phyloP scores from a whole-genome alignment of 1,284 basidiomycete genomes.

The Stereum hirsutum region DNA sequence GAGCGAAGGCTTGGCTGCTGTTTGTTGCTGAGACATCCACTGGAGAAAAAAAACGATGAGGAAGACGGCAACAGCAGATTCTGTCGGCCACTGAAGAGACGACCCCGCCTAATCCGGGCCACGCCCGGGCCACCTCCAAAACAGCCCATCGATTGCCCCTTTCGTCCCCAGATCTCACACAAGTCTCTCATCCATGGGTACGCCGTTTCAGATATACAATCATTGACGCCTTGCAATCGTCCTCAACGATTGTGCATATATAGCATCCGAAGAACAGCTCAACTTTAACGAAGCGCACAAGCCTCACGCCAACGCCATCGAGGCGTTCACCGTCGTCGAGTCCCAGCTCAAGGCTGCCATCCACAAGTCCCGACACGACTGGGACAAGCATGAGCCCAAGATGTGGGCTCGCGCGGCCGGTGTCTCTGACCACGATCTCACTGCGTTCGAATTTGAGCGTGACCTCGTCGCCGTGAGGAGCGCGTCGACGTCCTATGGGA shows the following conservation, averaged over 20 bases:
- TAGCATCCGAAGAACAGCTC: conserved; percentile 51
- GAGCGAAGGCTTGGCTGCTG: conserved; percentile 74
- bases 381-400: conserved; percentile 63
- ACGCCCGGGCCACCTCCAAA: no score
- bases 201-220: no score
- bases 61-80: no score
- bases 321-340: conserved; percentile 50
- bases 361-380: conserved; percentile 51
- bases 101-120: no score
- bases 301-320: conserved; percentile 47
- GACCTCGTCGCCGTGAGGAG: conserved; percentile 51
- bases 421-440: conserved; percentile 44
- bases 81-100: no score
- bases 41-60: conserved; percentile 16
- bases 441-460: conserved; percentile 39
- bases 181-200: no score
- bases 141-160: no score
- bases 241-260: no score
- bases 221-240: no score
- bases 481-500: conserved; percentile 48
- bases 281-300: conserved; percentile 46
- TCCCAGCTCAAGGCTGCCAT: conserved; percentile 53
- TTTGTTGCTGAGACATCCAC: conserved; percentile 85
- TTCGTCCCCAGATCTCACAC: no score
- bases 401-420: conserved; percentile 59